Percentiles rank a stretch among this genome's conserved stretches.
Evolutionary conservation across 768 basidiomycete species (phyloP).

Genomic region (Russula lepida): DNA sequence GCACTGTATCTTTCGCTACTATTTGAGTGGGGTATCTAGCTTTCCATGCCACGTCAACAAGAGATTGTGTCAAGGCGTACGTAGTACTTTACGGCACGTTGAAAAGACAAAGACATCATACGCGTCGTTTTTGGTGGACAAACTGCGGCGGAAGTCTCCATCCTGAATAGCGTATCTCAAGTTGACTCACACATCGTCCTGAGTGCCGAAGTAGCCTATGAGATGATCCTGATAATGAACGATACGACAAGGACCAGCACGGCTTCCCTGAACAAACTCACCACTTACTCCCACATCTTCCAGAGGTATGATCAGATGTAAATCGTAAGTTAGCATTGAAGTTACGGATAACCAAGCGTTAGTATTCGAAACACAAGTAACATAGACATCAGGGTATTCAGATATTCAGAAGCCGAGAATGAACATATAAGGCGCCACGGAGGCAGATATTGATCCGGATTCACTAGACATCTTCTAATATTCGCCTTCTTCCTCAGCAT

Average conservation of each 20-base stretch:
- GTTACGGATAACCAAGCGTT: constrained; percentile 19
- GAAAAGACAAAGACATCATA: neutral
- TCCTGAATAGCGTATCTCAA: neutral
- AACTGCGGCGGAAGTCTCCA: neutral
- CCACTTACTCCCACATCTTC: neutral
- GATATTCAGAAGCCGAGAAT: constrained; percentile 6
- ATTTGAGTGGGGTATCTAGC: too few species aligned
- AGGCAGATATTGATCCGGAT: constrained; percentile 1
- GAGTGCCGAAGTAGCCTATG: neutral
- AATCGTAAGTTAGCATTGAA: constrained; percentile 21
- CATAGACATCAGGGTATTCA: constrained; percentile 18
- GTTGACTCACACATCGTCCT: neutral
- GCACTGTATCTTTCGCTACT: too few species aligned
- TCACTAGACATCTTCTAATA: constrained; percentile 36
- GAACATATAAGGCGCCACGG: neutral
- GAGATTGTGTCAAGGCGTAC: too few species aligned
- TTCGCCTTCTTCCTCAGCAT: constrained; percentile 58
- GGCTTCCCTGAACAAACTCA: too few species aligned
- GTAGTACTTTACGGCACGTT: too few species aligned
- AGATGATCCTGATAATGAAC: neutral
- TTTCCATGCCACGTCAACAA: too few species aligned
- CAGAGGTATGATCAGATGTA: neutral
- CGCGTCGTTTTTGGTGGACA: neutral
- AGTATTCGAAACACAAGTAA: constrained; percentile 20
- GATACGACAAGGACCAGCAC: too few species aligned